Conservation (phyloP, 2,329 filamentous ascomycete genomes). For the Aurifilum marmelostoma region DNA sequence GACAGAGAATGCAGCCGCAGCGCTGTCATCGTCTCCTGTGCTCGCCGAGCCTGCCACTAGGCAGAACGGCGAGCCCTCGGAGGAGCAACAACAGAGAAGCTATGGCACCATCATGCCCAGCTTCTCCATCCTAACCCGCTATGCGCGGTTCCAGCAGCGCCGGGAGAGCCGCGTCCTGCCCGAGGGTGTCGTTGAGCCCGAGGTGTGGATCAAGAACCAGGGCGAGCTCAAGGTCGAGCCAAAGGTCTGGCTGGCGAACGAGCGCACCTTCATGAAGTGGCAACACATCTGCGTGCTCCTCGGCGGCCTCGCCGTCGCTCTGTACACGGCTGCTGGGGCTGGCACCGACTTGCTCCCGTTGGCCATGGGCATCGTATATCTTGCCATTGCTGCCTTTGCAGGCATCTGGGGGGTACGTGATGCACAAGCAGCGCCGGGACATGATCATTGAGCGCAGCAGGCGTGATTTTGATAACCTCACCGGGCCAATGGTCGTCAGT, state of each 20-base stretch:
- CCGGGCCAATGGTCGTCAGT: constrained; percentile 84
- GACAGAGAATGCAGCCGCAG: constrained; percentile 31
- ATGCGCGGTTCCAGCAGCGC: constrained; percentile 60
- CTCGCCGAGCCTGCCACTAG: constrained; percentile 16
- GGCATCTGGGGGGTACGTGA: constrained; percentile 85
- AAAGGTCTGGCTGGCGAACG: constrained; percentile 98
- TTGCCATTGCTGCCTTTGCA: constrained; percentile 79
- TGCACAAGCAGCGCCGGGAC: constrained; percentile 73
- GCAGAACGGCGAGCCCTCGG: constrained; percentile 16
- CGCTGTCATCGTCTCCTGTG: constrained; percentile 21
- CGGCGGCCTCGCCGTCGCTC: constrained; percentile 77
- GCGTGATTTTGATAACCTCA: constrained; percentile 88
- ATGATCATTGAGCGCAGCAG: constrained; percentile 87
- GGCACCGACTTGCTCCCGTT: constrained; percentile 70
- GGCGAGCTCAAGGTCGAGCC: constrained; percentile 92
- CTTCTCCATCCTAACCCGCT: constrained; percentile 76
- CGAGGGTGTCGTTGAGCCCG: constrained; percentile 84
- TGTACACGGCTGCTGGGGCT: constrained; percentile 86
- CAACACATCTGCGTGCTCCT: constrained; percentile 92
- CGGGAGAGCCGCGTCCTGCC: constrained; percentile 64
- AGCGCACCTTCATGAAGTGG: constrained; percentile 98
- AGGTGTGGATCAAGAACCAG: constrained; percentile 89
- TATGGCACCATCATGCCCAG: constrained; percentile 73
- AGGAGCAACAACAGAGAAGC: constrained; percentile 37
- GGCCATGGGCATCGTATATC: constrained; percentile 80